Conservation (phyloP, 2,329 filamentous ascomycete genomes). For the Alternaria gaisen region DNA sequence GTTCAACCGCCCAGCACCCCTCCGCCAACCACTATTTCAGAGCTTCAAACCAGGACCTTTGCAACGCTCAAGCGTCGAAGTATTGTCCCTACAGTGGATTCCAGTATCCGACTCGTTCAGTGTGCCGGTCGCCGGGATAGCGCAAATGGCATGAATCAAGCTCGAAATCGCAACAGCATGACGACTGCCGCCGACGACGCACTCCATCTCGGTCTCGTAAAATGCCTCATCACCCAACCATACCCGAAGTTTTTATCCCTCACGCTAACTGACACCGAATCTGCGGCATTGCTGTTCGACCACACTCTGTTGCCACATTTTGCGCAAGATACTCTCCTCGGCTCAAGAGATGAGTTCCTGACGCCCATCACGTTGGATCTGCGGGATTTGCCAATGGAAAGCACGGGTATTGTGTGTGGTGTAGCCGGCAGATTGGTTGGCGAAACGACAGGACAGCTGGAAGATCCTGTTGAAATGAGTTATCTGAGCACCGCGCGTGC, state of each 20-base stretch:
- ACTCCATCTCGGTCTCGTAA: slow-evolving; percentile 58
- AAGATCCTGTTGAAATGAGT: slow-evolving; percentile 74
- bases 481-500: slow-evolving; percentile 90
- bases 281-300: slow-evolving; percentile 77
- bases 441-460: slow-evolving; percentile 62
- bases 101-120: slow-evolving; percentile 76
- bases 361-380: slow-evolving; percentile 91
- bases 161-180: slow-evolving; percentile 39
- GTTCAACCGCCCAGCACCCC: slow-evolving; percentile 70
- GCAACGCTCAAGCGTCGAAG: slow-evolving; percentile 78
- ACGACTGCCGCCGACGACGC: slow-evolving; percentile 52
- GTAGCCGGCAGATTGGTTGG: slow-evolving; percentile 84
- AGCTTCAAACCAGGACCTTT: slow-evolving; percentile 86
- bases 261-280: slow-evolving; percentile 76
- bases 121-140: slow-evolving; percentile 73
- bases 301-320: slow-evolving; percentile 69
- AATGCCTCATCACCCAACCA: slow-evolving; percentile 58
- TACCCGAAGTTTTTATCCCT: slow-evolving; percentile 75
- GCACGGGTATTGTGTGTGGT: slow-evolving; percentile 93
- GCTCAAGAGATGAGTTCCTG: slow-evolving; percentile 74
- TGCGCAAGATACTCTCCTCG: slow-evolving; percentile 72
- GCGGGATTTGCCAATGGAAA: slow-evolving; percentile 80
- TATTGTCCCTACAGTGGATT: slow-evolving; percentile 76
- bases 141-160: slow-evolving; percentile 36
- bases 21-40: slow-evolving; percentile 77